phyloP scores from a whole-genome alignment of 2,329 filamentous ascomycete genomes.

The Paramyrothecium roridum region DNA sequence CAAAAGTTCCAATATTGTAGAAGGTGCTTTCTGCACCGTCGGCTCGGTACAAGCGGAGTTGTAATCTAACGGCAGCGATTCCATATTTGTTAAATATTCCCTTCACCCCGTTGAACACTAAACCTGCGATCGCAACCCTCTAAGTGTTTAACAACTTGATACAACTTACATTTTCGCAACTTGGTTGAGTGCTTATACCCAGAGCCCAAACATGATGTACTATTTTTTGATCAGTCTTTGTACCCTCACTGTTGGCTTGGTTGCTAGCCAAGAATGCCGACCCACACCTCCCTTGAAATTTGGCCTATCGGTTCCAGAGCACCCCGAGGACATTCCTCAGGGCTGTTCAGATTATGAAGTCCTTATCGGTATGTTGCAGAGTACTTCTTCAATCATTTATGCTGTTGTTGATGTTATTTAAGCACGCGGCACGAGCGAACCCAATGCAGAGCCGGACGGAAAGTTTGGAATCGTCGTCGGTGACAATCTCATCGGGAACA shows the following conservation, averaged over 20 bases:
- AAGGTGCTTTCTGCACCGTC: no score
- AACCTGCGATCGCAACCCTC: no score
- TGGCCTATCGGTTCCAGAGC: neutral
- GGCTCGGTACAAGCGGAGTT: no score
- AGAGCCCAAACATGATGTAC: no score
- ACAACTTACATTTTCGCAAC: no score
- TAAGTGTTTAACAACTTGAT: no score
- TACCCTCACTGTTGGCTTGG: neutral
- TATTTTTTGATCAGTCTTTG: neutral
- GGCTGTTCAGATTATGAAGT: neutral
- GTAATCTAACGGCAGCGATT: no score
- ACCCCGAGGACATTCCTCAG: neutral
- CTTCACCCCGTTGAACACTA: no score
- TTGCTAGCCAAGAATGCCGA: neutral
- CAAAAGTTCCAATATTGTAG: no score
- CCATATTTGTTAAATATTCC: no score
- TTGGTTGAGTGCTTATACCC: neutral
- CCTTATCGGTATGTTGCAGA: neutral
- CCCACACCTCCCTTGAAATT: neutral
- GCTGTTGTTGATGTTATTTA: neutral
- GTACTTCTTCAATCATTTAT: neutral
- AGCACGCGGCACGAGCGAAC: neutral
- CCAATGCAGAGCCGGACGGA: neutral
- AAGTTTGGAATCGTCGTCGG: neutral
- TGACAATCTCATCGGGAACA: neutral